Conservation (phyloP, 371 early-diverging fungal species). For the Nematocida homosporus region DNA sequence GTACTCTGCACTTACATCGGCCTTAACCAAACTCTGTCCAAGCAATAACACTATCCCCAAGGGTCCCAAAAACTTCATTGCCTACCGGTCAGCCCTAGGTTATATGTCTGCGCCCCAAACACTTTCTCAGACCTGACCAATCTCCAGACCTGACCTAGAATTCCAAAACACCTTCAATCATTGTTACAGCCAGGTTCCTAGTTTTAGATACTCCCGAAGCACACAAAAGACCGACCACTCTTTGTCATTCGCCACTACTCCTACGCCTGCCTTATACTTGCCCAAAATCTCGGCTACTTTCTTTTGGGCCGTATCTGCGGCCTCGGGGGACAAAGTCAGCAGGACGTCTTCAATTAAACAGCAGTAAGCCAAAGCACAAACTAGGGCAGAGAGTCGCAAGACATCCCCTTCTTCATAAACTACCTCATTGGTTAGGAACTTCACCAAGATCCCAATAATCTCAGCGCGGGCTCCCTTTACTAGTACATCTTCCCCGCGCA, state of each 20-base stretch:
- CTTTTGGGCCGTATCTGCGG: constrained; percentile 22
- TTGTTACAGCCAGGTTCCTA: constrained; percentile 37
- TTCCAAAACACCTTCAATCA: not conserved
- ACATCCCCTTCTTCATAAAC: constrained; percentile 23
- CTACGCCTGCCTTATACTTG: constrained; percentile 19
- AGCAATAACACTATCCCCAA: constrained; percentile 35
- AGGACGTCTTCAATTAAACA: constrained; percentile 28
- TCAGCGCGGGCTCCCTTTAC: constrained; percentile 28
- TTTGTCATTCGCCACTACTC: not conserved
- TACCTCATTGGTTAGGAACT: constrained; percentile 15
- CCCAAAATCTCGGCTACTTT: constrained; percentile 27
- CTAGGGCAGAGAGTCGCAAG: constrained; percentile 15
- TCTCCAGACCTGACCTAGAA: not conserved
- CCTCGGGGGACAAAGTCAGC: constrained; percentile 19
- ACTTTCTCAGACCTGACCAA: constrained; percentile 40
- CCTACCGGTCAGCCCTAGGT: not conserved
- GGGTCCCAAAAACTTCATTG: constrained; percentile 41
- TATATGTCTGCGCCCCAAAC: constrained; percentile 46
- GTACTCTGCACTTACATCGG: no score
- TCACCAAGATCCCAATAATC: not conserved
- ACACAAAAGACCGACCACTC: constrained; percentile 41
- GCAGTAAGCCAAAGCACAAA: constrained; percentile 44
- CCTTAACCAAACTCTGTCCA: no score
- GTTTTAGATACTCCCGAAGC: constrained; percentile 33
- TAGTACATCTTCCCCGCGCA: not conserved